Conservation (phyloP, 2,329 filamentous ascomycete genomes). For the Chrysosporium queenslandicum region DNA sequence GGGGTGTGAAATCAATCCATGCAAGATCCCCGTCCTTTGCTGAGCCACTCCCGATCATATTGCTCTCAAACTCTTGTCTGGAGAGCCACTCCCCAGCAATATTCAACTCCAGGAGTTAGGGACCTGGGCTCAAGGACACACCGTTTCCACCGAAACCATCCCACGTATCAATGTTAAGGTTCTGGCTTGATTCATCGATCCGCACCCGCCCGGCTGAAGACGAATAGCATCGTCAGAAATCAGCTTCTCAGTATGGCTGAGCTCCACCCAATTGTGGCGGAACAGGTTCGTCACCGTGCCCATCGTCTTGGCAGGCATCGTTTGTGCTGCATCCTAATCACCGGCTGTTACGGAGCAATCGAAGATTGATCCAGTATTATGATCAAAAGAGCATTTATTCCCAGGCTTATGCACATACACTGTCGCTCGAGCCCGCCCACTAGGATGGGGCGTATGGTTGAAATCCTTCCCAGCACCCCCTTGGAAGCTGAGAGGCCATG, state of each 20-base stretch:
- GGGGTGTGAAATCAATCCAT: background rate
- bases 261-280: background rate
- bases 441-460: too few relatives aligned
- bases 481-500: background rate
- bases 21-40: background rate
- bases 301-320: background rate
- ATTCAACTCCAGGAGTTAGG: too few relatives aligned
- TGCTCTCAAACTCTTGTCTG: background rate
- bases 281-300: background rate
- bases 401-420: background rate
- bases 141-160: too few relatives aligned
- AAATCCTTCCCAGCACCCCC: too few relatives aligned
- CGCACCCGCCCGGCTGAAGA: background rate
- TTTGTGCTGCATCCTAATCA: background rate
- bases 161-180: background rate
- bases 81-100: too few relatives aligned
- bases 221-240: background rate
- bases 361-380: background rate
- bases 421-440: background rate
- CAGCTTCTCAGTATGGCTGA: background rate
- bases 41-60: background rate
- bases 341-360: background rate
- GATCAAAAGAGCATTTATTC: background rate
- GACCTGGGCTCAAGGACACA: too few relatives aligned
- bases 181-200: background rate